phyloP scores from a whole-genome alignment of 768 basidiomycete species.

The Leccinum longicurvipes region DNA sequence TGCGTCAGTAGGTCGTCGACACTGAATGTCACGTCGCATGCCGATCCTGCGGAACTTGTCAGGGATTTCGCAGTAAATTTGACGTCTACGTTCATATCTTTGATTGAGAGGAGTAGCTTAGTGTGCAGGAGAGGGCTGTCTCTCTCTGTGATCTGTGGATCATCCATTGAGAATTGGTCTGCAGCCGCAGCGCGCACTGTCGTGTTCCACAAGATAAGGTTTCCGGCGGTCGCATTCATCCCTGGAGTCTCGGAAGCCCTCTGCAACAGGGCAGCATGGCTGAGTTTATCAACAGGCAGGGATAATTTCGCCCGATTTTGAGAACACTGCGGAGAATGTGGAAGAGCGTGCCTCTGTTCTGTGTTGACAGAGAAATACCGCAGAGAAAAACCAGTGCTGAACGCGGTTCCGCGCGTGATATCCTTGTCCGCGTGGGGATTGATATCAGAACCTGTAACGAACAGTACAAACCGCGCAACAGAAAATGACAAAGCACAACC shows the following conservation, averaged over 20 bases:
- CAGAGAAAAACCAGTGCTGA: slow-evolving; percentile 50
- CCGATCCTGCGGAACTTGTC: slow-evolving; percentile 9
- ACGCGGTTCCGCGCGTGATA: slow-evolving; percentile 65
- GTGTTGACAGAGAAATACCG: slow-evolving; percentile 50
- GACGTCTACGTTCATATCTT: slow-evolving; percentile 30
- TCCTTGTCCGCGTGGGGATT: slow-evolving; percentile 66
- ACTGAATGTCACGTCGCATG: slow-evolving; percentile 43
- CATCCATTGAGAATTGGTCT: slow-evolving; percentile 64
- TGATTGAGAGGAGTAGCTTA: slow-evolving; percentile 44
- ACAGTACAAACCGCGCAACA: slow-evolving; percentile 58
- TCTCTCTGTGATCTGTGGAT: slow-evolving; percentile 54
- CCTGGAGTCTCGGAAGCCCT: slow-evolving; percentile 32
- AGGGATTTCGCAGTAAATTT: slow-evolving; percentile 14
- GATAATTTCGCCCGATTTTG: slow-evolving; percentile 52
- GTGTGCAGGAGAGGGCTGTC: slow-evolving; percentile 43
- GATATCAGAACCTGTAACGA: slow-evolving; percentile 76
- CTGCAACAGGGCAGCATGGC: slow-evolving; percentile 44
- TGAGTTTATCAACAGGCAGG: slow-evolving; percentile 49
- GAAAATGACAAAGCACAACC: slow-evolving; percentile 58
- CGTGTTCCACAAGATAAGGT: slow-evolving; percentile 45
- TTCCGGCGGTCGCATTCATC: slow-evolving; percentile 41
- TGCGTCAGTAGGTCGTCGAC: slow-evolving; percentile 51
- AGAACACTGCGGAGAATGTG: slow-evolving; percentile 30
- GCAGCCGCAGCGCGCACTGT: slow-evolving; percentile 61
- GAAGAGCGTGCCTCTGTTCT: slow-evolving; percentile 17